phyloP scores from a whole-genome alignment of 495 filamentous ascomycete genomes.

The Tuber magnatum region DNA sequence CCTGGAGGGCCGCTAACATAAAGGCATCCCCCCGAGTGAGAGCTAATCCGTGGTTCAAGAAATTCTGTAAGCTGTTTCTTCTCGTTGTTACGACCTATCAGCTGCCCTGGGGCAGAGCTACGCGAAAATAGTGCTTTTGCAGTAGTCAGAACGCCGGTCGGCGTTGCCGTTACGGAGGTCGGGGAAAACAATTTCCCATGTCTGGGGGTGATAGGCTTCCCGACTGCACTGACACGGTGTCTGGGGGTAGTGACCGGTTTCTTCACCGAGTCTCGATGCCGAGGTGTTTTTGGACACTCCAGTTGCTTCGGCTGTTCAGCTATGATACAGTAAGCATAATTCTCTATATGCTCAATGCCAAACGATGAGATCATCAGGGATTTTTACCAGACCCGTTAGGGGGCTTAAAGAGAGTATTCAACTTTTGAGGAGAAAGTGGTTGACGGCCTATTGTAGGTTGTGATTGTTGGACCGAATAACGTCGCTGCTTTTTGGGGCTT shows the following conservation, averaged over 20 bases:
- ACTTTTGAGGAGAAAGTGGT: conserved; percentile 27
- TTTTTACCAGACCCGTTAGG: conserved; percentile 5
- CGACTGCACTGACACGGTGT: conserved; percentile 58
- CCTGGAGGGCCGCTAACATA: conserved; percentile 95
- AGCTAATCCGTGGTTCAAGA: conserved; percentile 55
- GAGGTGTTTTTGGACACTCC: conserved; percentile 54
- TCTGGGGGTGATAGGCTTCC: conserved; percentile 60
- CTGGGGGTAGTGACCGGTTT: conserved; percentile 60
- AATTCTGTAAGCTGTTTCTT: conserved; percentile 62
- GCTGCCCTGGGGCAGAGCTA: conserved; percentile 61
- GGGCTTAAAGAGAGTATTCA: conserved; percentile 23
- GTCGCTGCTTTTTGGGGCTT: neutral
- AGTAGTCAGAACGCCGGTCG: conserved; percentile 66
- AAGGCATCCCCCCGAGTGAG: conserved; percentile 67
- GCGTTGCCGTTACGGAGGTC: conserved; percentile 57
- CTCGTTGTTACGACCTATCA: conserved; percentile 80
- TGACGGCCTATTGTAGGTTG: neutral
- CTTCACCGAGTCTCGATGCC: conserved; percentile 58
- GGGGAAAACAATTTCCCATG: conserved; percentile 49
- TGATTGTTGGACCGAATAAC: neutral
- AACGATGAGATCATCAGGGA: neutral
- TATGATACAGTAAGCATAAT: neutral
- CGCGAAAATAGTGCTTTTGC: conserved; percentile 83
- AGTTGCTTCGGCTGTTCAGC: conserved; percentile 13
- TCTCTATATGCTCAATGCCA: neutral